Percentiles rank a stretch among this genome's conserved stretches.
Conservation (phyloP, 371 early-diverging fungal genomes). For the Circinella umbellata region DNA sequence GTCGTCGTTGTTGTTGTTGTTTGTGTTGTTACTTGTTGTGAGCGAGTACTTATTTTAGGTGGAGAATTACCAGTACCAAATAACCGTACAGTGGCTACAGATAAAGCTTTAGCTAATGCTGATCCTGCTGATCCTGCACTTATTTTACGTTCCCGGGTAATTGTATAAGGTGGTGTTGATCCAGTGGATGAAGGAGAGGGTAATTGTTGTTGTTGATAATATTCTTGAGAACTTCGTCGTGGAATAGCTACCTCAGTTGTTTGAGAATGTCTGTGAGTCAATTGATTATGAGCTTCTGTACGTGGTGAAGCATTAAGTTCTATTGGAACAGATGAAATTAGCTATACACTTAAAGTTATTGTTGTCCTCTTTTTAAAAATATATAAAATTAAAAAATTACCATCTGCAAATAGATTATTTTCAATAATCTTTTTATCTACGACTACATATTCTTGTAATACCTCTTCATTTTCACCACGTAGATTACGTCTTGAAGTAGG, state of each 20-base stretch:
- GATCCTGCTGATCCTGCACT: conserved; percentile 53
- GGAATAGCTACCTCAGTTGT: conserved; percentile 25
- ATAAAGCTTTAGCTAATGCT: conserved; percentile 64
- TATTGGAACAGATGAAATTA: conserved; percentile 4
- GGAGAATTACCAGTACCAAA: conserved; percentile 65
- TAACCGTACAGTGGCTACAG: conserved; percentile 61
- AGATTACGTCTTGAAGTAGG: conserved; percentile 4
- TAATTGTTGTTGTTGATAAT: conserved; percentile 32
- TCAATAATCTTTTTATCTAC: conserved; percentile 84
- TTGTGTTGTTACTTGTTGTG: too few relatives aligned
- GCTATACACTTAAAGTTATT: too few relatives aligned
- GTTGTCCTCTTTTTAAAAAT: too few relatives aligned
- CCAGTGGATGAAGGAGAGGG: conserved; percentile 33
- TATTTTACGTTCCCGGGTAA: conserved; percentile 42
- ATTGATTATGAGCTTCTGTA: neutral
- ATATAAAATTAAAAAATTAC: conserved; percentile 39
- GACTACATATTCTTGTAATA: conserved; percentile 83
- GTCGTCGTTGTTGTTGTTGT: conserved; percentile 2
- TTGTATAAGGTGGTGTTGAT: conserved; percentile 39
- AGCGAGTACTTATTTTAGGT: conserved; percentile 31
- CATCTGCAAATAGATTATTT: conserved; percentile 88
- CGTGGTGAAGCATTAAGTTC: conserved; percentile 31
- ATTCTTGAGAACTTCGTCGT: conserved; percentile 15
- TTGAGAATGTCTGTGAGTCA: conserved; percentile 5
- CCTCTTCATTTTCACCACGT: conserved; percentile 51